Base-by-base conservation (phyloP, 1,284 basidiomycete species). In the Cryptococcus sp. region DNA sequence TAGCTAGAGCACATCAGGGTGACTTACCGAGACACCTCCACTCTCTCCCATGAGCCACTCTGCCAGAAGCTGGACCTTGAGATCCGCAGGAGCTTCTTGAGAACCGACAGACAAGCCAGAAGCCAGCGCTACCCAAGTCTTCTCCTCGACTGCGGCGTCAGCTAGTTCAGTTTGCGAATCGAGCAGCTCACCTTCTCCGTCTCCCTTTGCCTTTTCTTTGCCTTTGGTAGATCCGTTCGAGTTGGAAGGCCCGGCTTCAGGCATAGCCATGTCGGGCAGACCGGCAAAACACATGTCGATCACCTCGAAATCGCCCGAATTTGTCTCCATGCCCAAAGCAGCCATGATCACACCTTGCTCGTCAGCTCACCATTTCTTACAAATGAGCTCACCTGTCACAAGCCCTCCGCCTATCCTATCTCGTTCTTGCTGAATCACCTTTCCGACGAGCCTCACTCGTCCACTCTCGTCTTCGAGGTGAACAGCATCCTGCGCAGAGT, bases 381-480 rank as follows among this genome's bases (percentile, higher is more conserved):
- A n/a, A n/a, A n/a, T n/a, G 5, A 11, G 45, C 68, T 41, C 32
- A 74, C 74, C 91, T 1, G 92, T 95, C 1, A 95, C 88, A 10
- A 95, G 76, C 31, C 78, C 42, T 78, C 81, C 36, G 69, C 75
- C 56, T 54, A 71, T 48, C 82, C 70, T 45, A 68, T 77, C 48
- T 18, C 71, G 59, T 40, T 73, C 69, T 37, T 70, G 42, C 35
- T 60, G 57, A 5, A 78, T 70, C 5, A 66, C 60, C 0, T 84
- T 80, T 1, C 95, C 95, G 0, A 93, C 86, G 2, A 99, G 80
- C 41, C 81, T 79, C 39, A 98, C 86, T 26, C 94, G 82, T 1
- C 94, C 94, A 5, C 86, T 89, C 72, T 97, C 93, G 70, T 98
- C 94, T 73, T 98, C 94, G 2, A 98, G 78, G 79, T 88, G 91